Percentiles rank a stretch among this genome's conserved stretches.
Conservation (phyloP, 441 rosid genomes). For the Erodium trifolium region DNA sequence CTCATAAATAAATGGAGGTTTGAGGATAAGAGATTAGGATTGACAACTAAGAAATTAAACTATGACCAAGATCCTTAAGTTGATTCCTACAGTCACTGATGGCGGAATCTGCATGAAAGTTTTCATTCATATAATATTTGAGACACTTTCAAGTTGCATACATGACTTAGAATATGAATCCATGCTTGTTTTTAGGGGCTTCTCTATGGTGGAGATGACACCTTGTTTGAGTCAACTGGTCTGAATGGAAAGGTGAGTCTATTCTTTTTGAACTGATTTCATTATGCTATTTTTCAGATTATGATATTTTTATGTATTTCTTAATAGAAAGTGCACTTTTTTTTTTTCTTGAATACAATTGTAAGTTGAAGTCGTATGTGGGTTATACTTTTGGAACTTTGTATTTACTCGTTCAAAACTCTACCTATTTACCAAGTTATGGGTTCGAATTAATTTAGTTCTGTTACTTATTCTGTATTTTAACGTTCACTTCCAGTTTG, state of each 20-base stretch:
- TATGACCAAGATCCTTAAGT: not conserved
- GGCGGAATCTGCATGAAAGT: not conserved
- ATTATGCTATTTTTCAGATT: not conserved
- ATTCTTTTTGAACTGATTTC: constrained; percentile 8
- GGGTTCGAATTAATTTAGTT: not conserved
- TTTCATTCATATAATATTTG: not conserved
- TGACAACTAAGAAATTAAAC: not conserved
- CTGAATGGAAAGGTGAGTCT: constrained; percentile 41
- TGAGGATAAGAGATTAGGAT: not conserved
- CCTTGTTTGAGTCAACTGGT: constrained; percentile 82
- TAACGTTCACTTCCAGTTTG: not conserved
- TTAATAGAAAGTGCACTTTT: not conserved
- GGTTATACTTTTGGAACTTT: constrained; percentile 2
- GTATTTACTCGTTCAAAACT: not conserved
- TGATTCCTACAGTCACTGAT: not conserved
- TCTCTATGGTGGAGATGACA: constrained; percentile 63
- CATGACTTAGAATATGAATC: not conserved
- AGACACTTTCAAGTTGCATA: not conserved
- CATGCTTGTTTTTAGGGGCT: constrained; percentile 56
- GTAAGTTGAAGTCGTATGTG: not conserved
- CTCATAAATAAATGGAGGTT: not conserved
- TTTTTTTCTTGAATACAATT: no score
- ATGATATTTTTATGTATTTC: not conserved
- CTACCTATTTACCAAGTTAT: no score
- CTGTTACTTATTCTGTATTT: not conserved